Conservation (phyloP, 2,329 filamentous ascomycete genomes). For the Fusarium sacchari region DNA sequence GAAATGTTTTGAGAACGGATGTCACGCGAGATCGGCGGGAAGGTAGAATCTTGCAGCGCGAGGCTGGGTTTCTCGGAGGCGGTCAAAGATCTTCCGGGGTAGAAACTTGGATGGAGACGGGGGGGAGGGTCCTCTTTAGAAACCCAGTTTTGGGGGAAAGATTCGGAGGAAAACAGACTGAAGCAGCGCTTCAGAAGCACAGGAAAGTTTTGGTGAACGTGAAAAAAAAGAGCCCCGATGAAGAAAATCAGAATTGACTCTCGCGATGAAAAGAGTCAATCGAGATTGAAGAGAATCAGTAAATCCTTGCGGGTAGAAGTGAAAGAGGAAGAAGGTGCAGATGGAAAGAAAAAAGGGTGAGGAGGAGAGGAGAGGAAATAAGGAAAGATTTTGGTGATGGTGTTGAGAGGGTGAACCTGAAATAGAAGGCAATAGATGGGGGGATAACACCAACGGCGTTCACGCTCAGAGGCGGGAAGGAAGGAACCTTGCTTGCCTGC, state of each 20-base stretch:
- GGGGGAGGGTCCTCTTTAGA: conserved; percentile 33
- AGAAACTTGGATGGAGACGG: conserved; percentile 33
- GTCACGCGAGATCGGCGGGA: conserved; percentile 39
- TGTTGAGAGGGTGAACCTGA: conserved; percentile 28
- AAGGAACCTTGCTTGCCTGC: not conserved
- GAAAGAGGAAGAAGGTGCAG: not conserved
- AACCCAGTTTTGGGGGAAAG: not conserved
- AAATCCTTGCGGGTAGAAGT: conserved; percentile 9
- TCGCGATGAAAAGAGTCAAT: not conserved
- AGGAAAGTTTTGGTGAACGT: not conserved
- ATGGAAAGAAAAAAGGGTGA: not conserved
- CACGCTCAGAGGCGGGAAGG: conserved; percentile 10
- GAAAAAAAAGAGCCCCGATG: conserved; percentile 2
- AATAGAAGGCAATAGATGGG: conserved; percentile 17
- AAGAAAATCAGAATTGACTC: conserved; percentile 17
- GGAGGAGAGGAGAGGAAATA: conserved; percentile 13
- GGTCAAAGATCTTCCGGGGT: conserved; percentile 44
- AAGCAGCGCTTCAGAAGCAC: not conserved
- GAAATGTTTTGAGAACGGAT: conserved; percentile 17
- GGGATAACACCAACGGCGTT: conserved; percentile 19
- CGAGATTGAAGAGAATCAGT: conserved; percentile 2
- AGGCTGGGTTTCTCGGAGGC: conserved; percentile 38
- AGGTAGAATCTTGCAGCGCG: conserved; percentile 26
- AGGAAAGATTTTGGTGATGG: conserved; percentile 29
- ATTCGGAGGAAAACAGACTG: not conserved